These are phyloP conservation scores for Cardamine resedifolia DNA, from an alignment of 345 rosid genomes.

Conservation along the genomic window DNA sequence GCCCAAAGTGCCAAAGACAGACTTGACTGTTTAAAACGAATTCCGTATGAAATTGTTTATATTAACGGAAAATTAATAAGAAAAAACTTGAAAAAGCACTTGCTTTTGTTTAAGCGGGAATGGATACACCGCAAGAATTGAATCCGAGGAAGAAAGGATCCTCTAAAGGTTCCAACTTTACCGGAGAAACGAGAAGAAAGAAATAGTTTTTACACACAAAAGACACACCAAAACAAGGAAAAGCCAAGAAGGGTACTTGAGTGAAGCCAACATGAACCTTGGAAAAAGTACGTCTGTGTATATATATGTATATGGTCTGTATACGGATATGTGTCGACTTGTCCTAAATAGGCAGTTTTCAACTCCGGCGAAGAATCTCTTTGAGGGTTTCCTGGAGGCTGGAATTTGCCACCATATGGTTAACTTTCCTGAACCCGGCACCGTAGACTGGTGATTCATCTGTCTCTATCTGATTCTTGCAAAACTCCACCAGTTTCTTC, in stretches of 20 bases:
- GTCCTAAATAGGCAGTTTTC: neutral
- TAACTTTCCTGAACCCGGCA: slow-evolving; percentile 63
- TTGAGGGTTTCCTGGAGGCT: slow-evolving; percentile 60
- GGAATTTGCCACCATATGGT: slow-evolving; percentile 49
- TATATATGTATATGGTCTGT: neutral
- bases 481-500: slow-evolving; percentile 67
- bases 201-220: neutral
- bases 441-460: slow-evolving; percentile 80
- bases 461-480: slow-evolving; percentile 67
- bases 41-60: neutral
- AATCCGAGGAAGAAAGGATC: no score
- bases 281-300: neutral
- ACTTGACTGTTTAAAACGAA: neutral
- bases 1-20: neutral
- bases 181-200: no score
- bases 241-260: neutral
- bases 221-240: neutral
- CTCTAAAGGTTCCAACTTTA: no score
- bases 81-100: no score
- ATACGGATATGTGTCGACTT: neutral
- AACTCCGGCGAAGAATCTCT: neutral
- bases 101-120: neutral
- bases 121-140: no score
- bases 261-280: neutral
- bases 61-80: no score